Evolutionary conservation across 768 basidiomycete species (phyloP), one percentile per base, ranked within the genome.

Genomic region (Phylloporus sp.): DNA sequence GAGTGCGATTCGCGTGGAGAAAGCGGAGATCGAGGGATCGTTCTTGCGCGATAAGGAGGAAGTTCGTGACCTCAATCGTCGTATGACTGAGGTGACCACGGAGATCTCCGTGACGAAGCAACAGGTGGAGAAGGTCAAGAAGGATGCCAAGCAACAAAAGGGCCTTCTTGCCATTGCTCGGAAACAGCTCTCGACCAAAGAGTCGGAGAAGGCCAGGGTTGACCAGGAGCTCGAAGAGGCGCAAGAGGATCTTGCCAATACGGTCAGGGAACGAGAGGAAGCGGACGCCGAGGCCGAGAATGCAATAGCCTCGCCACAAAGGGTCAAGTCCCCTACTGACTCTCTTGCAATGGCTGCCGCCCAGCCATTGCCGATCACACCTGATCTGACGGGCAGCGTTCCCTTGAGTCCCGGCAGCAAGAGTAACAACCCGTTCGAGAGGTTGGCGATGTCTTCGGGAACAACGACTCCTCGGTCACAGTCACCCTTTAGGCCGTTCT

Each of bases 131-230:
- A 93, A 88, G 70, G 65, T 78, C 32, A 93, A 83, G 72, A 98
- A 90, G 69, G 94, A 97, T 42, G 91, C 89, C 2, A 86, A 95
- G 64, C 91, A 96, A 61, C 94, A 97, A 71, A 97, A 91, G 64
- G 96, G 96, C 9, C 74, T 95, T 53, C 75, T 95, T 20, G 93
- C 93, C 5, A 95, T 98, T 62, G 89, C 90, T 6, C 86, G 85
- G 71, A 98, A 99, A 66, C 96, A 98, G 70, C 71, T 98, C 22
- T 78, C 78, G 21, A 80, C 86, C 5, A 86, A 90, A 52, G 95
- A 98, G 64, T 72, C 76, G 0, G 88, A 90, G 57, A 80, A 77
- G 46, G 78, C 76, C 13, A 87, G 80, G 63, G 73, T 71, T 9
- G 78, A 84, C 56, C 80, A 80, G 59, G 91, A 93, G 55, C 68